phyloP scores from a whole-genome alignment of 495 filamentous ascomycete species.

The Aspergillus conjunctus region DNA sequence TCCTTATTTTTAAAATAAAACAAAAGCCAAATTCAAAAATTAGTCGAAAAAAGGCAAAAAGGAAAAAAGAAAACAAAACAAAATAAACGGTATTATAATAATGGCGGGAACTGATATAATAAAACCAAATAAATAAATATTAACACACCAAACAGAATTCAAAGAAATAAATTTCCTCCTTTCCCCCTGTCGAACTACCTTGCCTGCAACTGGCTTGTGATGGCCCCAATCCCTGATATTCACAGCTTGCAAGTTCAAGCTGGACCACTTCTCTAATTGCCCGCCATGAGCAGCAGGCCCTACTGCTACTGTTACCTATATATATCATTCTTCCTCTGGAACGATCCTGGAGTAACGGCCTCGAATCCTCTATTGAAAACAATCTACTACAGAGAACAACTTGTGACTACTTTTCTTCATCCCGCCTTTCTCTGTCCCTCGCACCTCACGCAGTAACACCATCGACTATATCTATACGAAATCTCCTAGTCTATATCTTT shows the following conservation, averaged over 20 bases:
- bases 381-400: neutral
- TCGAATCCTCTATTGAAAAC: neutral
- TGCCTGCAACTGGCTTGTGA: slow-evolving; percentile 29
- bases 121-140: slow-evolving; percentile 8
- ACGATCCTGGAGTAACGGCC: neutral
- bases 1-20: slow-evolving; percentile 16
- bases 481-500: neutral
- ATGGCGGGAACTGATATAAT: neutral
- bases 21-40: neutral
- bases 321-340: slow-evolving; percentile 21
- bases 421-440: neutral
- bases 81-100: slow-evolving; percentile 11
- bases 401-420: neutral
- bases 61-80: slow-evolving; percentile 1
- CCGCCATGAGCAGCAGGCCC: slow-evolving; percentile 21
- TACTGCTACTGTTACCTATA: neutral
- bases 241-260: slow-evolving; percentile 16
- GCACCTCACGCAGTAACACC: too few species aligned
- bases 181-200: slow-evolving; percentile 23
- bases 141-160: slow-evolving; percentile 8
- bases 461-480: too few species aligned
- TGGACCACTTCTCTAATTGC: slow-evolving; percentile 20
- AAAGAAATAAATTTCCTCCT: slow-evolving; percentile 8
- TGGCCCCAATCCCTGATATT: slow-evolving; percentile 22
- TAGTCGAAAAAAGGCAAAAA: neutral